Percentiles rank a stretch among this genome's conserved stretches.
phyloP scores from a whole-genome alignment of 768 basidiomycete genomes.

The Boletus vermiculosoides region DNA sequence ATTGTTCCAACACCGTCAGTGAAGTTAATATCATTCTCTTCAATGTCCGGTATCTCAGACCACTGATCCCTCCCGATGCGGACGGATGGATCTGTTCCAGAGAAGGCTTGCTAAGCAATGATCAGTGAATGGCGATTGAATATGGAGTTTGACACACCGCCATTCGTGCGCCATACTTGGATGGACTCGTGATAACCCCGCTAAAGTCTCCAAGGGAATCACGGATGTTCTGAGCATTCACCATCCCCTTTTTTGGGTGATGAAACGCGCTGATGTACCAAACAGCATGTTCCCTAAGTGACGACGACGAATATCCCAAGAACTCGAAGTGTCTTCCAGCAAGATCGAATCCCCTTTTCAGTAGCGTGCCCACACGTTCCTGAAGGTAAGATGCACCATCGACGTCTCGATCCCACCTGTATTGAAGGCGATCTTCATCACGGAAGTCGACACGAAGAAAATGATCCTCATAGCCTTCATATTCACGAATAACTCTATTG shows the following conservation, averaged over 20 bases:
- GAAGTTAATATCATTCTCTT: conserved; percentile 43
- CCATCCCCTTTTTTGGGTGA: conserved; percentile 39
- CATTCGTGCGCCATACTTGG: conserved; percentile 80
- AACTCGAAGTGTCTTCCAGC: conserved; percentile 76
- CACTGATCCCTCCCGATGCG: conserved; percentile 55
- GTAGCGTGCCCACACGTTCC: conserved; percentile 53
- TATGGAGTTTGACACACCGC: conserved; percentile 34
- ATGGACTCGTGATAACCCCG: conserved; percentile 56
- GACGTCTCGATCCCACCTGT: conserved; percentile 67
- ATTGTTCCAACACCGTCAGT: conserved; percentile 86
- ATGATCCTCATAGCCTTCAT: conserved; percentile 54
- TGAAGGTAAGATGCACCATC: conserved; percentile 56
- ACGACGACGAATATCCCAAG: conserved; percentile 77
- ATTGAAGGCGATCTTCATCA: conserved; percentile 77
- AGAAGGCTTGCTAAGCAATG: conserved; percentile 62
- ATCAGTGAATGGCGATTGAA: conserved; percentile 4
- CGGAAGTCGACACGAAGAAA: conserved; percentile 85
- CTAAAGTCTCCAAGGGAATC: conserved; percentile 66
- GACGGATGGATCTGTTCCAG: conserved; percentile 75
- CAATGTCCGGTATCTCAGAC: conserved; percentile 61
- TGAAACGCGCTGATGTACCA: conserved; percentile 76
- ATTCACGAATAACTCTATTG: conserved; percentile 76
- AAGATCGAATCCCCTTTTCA: conserved; percentile 66
- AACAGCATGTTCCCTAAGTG: conserved; percentile 75
- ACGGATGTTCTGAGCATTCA: conserved; percentile 62